Evolutionary conservation across 768 basidiomycete genomes (phyloP).

Genomic region (Lanmaoa pseudosensibilis): DNA sequence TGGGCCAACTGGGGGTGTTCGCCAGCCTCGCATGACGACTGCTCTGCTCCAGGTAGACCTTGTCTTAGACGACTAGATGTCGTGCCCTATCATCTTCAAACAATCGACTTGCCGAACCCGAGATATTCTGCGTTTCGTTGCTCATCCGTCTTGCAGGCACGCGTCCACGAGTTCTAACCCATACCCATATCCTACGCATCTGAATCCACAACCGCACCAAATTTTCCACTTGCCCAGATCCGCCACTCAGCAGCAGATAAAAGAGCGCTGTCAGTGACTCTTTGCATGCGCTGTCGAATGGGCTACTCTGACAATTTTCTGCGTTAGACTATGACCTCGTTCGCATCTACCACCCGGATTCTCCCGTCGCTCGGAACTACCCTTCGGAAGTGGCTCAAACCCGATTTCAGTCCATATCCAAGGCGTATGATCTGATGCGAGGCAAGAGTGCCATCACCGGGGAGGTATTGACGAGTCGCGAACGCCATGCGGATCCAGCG

Average conservation of each 20-base stretch:
- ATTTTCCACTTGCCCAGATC: constrained; percentile 59
- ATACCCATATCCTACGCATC: constrained; percentile 52
- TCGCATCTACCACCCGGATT: constrained; percentile 77
- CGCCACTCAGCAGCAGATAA: constrained; percentile 54
- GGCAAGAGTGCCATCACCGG: constrained; percentile 39
- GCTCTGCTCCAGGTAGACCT: neutral
- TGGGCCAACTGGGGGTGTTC: neutral
- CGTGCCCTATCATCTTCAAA: neutral
- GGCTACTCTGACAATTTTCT: neutral
- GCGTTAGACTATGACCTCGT: constrained; percentile 75
- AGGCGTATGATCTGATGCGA: constrained; percentile 65
- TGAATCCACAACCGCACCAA: constrained; percentile 59
- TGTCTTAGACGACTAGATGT: constrained; percentile 11
- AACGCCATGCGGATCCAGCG: constrained; percentile 34
- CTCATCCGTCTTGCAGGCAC: constrained; percentile 13
- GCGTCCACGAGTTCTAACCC: constrained; percentile 28
- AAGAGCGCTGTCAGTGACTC: constrained; percentile 52
- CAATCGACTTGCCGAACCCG: constrained; percentile 4
- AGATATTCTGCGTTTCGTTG: constrained; percentile 3
- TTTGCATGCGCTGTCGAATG: neutral
- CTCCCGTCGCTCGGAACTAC: constrained; percentile 41
- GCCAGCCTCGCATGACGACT: neutral
- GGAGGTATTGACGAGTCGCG: constrained; percentile 16
- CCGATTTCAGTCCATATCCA: constrained; percentile 66
- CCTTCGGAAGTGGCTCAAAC: constrained; percentile 54